Conservation (phyloP, 2,329 filamentous ascomycete genomes). For the Fusarium proliferatum region DNA sequence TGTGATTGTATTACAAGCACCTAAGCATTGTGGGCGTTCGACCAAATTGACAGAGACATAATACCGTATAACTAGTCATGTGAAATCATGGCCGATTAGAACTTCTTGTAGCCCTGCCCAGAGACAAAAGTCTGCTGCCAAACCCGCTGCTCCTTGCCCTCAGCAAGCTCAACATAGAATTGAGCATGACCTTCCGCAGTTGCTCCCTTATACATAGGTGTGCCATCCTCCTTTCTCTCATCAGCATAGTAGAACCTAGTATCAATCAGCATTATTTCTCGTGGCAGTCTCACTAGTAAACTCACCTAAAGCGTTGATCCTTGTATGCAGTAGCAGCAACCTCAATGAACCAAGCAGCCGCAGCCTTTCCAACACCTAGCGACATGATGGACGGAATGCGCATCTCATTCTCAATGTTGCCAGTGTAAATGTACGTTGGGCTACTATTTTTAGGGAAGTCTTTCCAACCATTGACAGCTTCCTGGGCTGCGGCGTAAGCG, state of each 20-base stretch:
- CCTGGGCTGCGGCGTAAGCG: constrained; percentile 10
- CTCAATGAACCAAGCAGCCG: not conserved
- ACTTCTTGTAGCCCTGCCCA: constrained; percentile 10
- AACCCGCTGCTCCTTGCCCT: not conserved
- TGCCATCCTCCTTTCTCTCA: constrained; percentile 11
- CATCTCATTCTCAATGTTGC: constrained; percentile 1
- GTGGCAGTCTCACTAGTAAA: rapidly evolving
- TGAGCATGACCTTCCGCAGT: not conserved
- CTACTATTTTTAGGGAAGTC: not conserved
- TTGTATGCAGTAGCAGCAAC: constrained; percentile 4
- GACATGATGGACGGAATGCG: not conserved
- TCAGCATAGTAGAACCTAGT: constrained; percentile 22
- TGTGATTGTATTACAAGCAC: not conserved
- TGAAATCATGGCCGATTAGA: too few species aligned
- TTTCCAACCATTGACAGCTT: constrained; percentile 4
- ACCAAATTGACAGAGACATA: not conserved
- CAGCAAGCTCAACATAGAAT: constrained; percentile 12
- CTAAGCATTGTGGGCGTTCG: rapidly evolving
- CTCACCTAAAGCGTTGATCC: not conserved
- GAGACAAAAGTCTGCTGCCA: constrained; percentile 26
- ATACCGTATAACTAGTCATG: too few species aligned
- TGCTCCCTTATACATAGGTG: constrained; percentile 1
- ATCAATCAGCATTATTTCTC: rapidly evolving
- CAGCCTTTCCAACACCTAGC: constrained; percentile 13
- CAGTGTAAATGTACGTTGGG: constrained; percentile 3